These are phyloP conservation scores for Cucurbita moschata DNA, from an alignment of 306 rosid species.

Conservation along the genomic window DNA sequence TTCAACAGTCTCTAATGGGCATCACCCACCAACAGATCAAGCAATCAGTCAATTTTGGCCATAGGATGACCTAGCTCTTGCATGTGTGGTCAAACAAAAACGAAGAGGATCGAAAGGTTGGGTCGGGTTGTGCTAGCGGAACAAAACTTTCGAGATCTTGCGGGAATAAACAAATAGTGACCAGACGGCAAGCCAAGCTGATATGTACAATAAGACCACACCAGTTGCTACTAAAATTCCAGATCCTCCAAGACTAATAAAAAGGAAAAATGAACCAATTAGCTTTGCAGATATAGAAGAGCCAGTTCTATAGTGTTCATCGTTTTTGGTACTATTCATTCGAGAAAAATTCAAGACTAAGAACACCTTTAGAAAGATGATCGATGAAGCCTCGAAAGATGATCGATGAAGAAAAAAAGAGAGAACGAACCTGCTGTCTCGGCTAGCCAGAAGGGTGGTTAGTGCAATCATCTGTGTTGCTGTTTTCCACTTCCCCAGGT, in stretches of 20 bases:
- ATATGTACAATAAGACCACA: conserved; percentile 64
- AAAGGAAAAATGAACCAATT: background rate
- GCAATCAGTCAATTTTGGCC: conserved; percentile 6
- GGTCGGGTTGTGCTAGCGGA: conserved; percentile 31
- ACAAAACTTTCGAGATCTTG: conserved; percentile 69
- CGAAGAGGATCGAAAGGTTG: background rate
- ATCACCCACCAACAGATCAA: conserved; percentile 1
- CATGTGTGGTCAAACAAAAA: background rate
- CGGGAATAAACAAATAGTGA: conserved; percentile 71
- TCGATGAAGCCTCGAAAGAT: background rate
- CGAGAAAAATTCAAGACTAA: background rate
- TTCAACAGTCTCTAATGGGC: background rate
- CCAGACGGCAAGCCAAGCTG: conserved; percentile 97
- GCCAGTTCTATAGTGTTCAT: background rate
- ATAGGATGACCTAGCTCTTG: background rate
- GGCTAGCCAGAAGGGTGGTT: conserved; percentile 76
- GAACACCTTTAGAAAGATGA: background rate
- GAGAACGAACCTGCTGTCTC: conserved; percentile 57
- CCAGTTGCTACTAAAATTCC: conserved; percentile 56
- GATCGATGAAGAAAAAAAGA: background rate
- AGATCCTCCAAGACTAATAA: conserved; percentile 60
- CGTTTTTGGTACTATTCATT: conserved; percentile 4
- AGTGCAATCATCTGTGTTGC: conserved; percentile 88
- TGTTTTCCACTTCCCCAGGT: conserved; percentile 99
- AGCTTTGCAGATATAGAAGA: background rate